Conservation (phyloP, 169 alveolate genomes). For the Plasmodium fragile region DNA sequence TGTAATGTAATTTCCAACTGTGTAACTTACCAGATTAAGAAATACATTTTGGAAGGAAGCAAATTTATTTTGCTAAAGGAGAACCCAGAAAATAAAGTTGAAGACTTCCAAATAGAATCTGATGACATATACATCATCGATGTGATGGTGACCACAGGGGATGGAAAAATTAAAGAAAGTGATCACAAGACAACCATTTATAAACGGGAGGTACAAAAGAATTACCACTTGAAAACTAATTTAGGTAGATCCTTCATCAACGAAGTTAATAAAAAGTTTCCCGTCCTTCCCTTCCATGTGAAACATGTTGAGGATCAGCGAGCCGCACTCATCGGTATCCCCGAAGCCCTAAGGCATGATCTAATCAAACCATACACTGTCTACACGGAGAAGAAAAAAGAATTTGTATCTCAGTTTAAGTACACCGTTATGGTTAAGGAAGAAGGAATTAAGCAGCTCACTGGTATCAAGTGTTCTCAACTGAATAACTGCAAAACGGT, state of each 20-base stretch:
- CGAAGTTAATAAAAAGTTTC: conserved; percentile 92
- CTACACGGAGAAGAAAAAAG: conserved; percentile 92
- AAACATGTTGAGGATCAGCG: conserved; percentile 87
- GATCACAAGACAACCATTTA: conserved; percentile 93
- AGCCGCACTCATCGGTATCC: conserved; percentile 93
- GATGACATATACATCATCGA: conserved; percentile 96
- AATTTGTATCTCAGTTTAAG: conserved; percentile 95
- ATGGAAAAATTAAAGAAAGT: conserved; percentile 94
- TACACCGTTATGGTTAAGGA: conserved; percentile 92
- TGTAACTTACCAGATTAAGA: conserved; percentile 94
- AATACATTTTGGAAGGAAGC: conserved; percentile 96
- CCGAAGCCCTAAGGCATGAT: conserved; percentile 97
- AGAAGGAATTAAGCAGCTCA: conserved; percentile 89
- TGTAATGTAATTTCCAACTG: conserved; percentile 94
- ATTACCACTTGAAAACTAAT: conserved; percentile 94
- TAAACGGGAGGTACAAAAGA: conserved; percentile 95
- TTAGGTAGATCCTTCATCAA: conserved; percentile 95
- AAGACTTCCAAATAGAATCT: conserved; percentile 93
- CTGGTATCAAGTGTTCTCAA: conserved; percentile 81
- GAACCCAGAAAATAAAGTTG: conserved; percentile 93
- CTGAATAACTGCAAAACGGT: conserved; percentile 49
- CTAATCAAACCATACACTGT: conserved; percentile 95
- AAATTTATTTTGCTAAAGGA: conserved; percentile 87
- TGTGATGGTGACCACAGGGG: conserved; percentile 95
- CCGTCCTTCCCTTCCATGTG: conserved; percentile 88